phyloP scores from a whole-genome alignment of 495 filamentous ascomycete genomes.

The Penicillium coffeae region DNA sequence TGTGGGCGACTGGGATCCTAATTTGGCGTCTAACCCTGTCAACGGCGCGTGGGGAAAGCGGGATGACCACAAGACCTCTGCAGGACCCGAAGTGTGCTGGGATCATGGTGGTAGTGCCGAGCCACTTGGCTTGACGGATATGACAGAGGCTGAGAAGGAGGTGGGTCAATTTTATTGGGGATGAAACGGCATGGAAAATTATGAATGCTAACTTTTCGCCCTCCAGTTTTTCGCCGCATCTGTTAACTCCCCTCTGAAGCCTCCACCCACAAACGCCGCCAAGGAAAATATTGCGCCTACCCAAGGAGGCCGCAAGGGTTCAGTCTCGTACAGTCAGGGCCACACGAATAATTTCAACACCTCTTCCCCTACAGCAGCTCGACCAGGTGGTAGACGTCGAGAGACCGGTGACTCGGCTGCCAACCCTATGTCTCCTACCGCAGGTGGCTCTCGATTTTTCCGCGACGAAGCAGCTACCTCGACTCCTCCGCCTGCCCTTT shows the following conservation, averaged over 20 bases:
- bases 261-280: slow-evolving; percentile 63
- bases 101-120: slow-evolving; percentile 68
- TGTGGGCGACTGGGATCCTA: slow-evolving; percentile 72
- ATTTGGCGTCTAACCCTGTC: slow-evolving; percentile 55
- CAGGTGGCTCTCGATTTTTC: slow-evolving; percentile 48
- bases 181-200: background rate
- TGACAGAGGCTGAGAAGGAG: slow-evolving; percentile 81
- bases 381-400: slow-evolving; percentile 72
- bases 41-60: slow-evolving; percentile 74
- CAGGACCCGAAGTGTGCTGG: slow-evolving; percentile 85
- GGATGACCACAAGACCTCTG: slow-evolving; percentile 61
- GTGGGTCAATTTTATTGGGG: slow-evolving; percentile 40
- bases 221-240: slow-evolving; percentile 70
- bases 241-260: slow-evolving; percentile 91
- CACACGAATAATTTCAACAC: slow-evolving; percentile 43
- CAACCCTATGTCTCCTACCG: slow-evolving; percentile 57
- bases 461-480: slow-evolving; percentile 58
- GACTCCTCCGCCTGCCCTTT: slow-evolving; percentile 60
- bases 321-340: slow-evolving; percentile 60
- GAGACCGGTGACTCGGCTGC: slow-evolving; percentile 75
- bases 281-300: slow-evolving; percentile 64
- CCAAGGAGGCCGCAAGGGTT: slow-evolving; percentile 66
- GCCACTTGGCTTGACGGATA: slow-evolving; percentile 69
- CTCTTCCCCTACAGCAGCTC: slow-evolving; percentile 57
- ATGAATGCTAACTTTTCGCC: slow-evolving; percentile 15